Evolutionary conservation across 208 protist genomes (phyloP).

Genomic region (Leishmania major): DNA sequence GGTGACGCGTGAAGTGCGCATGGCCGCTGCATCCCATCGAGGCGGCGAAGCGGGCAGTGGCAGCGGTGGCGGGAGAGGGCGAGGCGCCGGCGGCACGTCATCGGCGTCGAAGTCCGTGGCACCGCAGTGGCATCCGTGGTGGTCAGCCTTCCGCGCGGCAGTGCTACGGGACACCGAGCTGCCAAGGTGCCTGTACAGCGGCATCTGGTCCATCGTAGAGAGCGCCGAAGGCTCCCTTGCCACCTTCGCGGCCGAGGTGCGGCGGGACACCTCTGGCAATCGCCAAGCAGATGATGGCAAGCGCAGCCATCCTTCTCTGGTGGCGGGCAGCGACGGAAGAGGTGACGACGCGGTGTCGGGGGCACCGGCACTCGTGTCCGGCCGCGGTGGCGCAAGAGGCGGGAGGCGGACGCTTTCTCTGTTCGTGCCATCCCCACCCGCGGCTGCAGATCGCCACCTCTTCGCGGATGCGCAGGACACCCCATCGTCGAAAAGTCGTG

Average conservation of each 20-base stretch:
- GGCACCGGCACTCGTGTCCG: background rate
- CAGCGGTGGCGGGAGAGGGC: background rate
- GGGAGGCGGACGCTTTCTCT: conserved; percentile 1
- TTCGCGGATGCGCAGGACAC: background rate
- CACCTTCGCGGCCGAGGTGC: conserved; percentile 1
- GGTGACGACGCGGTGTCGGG: background rate
- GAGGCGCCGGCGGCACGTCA: background rate
- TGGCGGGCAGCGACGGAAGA: background rate
- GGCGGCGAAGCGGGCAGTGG: background rate
- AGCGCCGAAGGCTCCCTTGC: conserved; percentile 36
- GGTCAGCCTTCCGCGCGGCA: conserved; percentile 43
- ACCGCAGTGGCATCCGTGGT: conserved; percentile 40
- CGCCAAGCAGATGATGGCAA: background rate
- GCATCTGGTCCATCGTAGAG: conserved; percentile 41
- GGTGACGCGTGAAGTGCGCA: conserved; percentile 38
- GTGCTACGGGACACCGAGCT: conserved; percentile 54
- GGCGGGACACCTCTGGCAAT: conserved; percentile 4
- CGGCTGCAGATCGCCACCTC: background rate
- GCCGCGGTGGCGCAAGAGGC: background rate
- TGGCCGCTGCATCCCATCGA: conserved; percentile 3
- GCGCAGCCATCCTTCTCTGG: background rate
- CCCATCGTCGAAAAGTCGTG: background rate
- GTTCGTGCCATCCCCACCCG: background rate
- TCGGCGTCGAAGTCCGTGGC: background rate
- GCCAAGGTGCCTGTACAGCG: conserved; percentile 43